phyloP scores from a whole-genome alignment of 306 rosid species.

The Quillaja saponaria region DNA sequence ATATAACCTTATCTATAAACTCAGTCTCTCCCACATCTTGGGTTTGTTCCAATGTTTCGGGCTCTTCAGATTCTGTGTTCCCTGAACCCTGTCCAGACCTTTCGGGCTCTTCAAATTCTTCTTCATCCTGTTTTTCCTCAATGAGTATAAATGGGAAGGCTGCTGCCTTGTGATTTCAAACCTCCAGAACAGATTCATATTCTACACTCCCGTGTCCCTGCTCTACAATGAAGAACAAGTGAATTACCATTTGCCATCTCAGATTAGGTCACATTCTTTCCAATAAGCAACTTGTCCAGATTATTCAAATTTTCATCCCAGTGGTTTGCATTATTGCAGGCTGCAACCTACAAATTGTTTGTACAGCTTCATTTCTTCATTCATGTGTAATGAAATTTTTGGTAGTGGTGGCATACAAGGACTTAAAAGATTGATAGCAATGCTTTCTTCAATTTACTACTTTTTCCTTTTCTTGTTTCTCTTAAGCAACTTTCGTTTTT shows the following conservation, averaged over 20 bases:
- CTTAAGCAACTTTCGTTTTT: background rate
- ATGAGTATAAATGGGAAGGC: conserved; percentile 43
- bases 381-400: conserved; percentile 95
- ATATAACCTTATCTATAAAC: conserved; percentile 57
- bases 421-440: conserved; percentile 43
- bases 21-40: conserved; percentile 58
- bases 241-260: conserved; percentile 38
- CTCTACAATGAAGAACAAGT: conserved; percentile 34
- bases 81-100: conserved; percentile 82
- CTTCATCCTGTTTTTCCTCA: conserved; percentile 55
- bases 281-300: conserved; percentile 62
- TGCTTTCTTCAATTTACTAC: conserved; percentile 23
- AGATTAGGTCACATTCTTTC: conserved; percentile 67
- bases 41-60: conserved; percentile 78
- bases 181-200: conserved; percentile 40
- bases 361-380: conserved; percentile 98
- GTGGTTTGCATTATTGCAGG: conserved; percentile 69
- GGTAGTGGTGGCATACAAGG: conserved; percentile 61
- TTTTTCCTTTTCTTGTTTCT: too few species aligned
- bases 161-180: conserved; percentile 48
- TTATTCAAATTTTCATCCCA: conserved; percentile 51
- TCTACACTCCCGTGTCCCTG: conserved; percentile 20
- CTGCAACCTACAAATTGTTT: conserved; percentile 67
- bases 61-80: conserved; percentile 68
- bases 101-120: conserved; percentile 45